Percentiles rank a stretch among this genome's conserved stretches.
phyloP scores from a whole-genome alignment of 495 filamentous ascomycete genomes.

The Lineolata rhizophorae region DNA sequence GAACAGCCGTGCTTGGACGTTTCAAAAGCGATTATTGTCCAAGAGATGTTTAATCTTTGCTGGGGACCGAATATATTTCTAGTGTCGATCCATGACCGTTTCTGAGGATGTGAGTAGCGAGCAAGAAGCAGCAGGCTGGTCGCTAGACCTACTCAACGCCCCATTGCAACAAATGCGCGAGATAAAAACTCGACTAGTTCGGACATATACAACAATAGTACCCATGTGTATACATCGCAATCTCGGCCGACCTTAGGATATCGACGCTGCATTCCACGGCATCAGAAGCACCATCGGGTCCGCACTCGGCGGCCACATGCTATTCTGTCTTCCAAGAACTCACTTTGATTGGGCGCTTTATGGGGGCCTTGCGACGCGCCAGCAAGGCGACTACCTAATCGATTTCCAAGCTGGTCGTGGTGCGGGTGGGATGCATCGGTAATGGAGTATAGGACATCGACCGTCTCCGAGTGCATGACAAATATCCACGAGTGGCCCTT shows the following conservation, averaged over 20 bases:
- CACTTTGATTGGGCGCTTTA: not conserved
- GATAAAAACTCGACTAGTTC: not conserved
- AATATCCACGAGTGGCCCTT: constrained; percentile 17
- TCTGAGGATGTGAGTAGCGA: not conserved
- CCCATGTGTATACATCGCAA: too few relatives aligned
- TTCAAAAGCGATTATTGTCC: not conserved
- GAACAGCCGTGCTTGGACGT: not conserved
- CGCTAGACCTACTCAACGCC: not conserved
- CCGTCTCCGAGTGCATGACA: constrained; percentile 9
- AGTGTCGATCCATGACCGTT: not conserved
- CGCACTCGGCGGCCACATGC: not conserved
- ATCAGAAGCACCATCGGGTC: not conserved
- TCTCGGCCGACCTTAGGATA: not conserved
- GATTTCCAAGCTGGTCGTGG: not conserved
- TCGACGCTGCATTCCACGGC: not conserved
- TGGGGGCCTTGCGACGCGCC: too few relatives aligned
- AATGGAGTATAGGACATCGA: constrained; percentile 8
- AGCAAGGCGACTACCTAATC: too few relatives aligned
- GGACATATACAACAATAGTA: too few relatives aligned
- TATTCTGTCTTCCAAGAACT: not conserved
- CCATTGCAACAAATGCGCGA: not conserved
- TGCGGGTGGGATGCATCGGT: not conserved
- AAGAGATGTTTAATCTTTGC: not conserved
- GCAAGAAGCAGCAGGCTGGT: not conserved
- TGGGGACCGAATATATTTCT: not conserved